phyloP scores from a whole-genome alignment of 2,329 filamentous ascomycete genomes.

The Fusarium sp. region DNA sequence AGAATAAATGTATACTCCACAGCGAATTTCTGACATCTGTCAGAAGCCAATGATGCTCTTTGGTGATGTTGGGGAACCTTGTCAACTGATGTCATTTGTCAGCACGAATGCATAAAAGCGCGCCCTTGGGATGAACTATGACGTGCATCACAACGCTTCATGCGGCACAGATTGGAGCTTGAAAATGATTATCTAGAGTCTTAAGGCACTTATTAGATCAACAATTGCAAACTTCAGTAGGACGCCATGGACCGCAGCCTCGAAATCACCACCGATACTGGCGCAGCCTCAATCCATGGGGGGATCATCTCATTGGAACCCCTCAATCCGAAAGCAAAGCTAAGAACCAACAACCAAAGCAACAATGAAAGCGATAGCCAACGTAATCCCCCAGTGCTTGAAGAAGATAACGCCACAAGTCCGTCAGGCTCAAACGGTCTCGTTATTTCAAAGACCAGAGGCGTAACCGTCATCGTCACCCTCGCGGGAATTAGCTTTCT shows the following conservation, averaged over 20 bases:
- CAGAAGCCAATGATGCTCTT: not conserved
- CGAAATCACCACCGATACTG: not conserved
- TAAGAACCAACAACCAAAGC: not conserved
- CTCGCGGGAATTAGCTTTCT: constrained; percentile 42
- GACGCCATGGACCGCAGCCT: constrained; percentile 8
- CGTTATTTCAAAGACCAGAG: constrained; percentile 22
- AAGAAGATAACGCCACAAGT: not conserved
- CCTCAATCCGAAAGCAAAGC: not conserved
- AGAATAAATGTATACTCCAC: too few relatives aligned
- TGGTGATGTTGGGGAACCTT: not conserved
- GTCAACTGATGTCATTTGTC: constrained; percentile 15
- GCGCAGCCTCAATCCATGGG: constrained; percentile 3
- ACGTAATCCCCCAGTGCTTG: rapidly evolving
- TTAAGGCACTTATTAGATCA: rapidly evolving
- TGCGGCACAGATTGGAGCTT: too few relatives aligned
- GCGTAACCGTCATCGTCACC: constrained; percentile 28
- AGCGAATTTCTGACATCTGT: not conserved
- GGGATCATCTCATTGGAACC: constrained; percentile 17
- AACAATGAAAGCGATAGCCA: not conserved
- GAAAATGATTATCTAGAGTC: not conserved
- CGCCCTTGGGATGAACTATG: constrained; percentile 4
- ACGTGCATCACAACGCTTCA: not conserved
- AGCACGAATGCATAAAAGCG: not conserved
- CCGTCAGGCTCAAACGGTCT: not conserved
- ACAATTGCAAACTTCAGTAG: rapidly evolving